These are phyloP conservation scores for Raphanus sativus DNA, from an alignment of 345 rosid species.

Conservation along the genomic window DNA sequence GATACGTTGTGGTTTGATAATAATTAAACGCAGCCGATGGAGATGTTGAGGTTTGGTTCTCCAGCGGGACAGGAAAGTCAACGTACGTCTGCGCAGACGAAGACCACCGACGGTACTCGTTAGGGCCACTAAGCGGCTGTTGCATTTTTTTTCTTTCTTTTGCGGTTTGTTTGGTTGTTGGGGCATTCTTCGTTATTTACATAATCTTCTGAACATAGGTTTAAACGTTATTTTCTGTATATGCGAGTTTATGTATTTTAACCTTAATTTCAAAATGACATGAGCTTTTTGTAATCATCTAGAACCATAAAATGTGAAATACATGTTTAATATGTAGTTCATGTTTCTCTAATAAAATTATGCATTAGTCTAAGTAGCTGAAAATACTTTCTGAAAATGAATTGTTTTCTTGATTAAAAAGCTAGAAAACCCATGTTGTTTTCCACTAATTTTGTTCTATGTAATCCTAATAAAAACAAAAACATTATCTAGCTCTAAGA, in stretches of 20 bases:
- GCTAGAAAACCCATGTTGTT: not conserved
- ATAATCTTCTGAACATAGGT: conserved; percentile 8
- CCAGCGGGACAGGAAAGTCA: conserved; percentile 44
- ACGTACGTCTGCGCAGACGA: conserved; percentile 36
- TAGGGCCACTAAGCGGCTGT: conserved; percentile 36
- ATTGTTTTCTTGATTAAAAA: not conserved
- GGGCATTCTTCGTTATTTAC: not conserved
- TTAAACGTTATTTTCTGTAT: conserved; percentile 26
- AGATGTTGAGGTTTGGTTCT: conserved; percentile 49
- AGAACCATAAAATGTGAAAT: not conserved
- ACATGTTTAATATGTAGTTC: not conserved
- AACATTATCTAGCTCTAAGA: not conserved
- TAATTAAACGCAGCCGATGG: conserved; percentile 50
- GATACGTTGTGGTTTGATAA: not conserved
- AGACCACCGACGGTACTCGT: conserved; percentile 39
- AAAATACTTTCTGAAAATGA: not conserved
- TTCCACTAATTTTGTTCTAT: not conserved
- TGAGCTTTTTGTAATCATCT: conserved; percentile 10
- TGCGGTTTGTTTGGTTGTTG: conserved; percentile 11
- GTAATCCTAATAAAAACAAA: not conserved
- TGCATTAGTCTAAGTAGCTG: not conserved
- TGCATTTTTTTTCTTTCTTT: not conserved
- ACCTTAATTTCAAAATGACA: not conserved
- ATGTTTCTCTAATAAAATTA: not conserved
- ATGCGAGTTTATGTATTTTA: conserved; percentile 18